Evolutionary conservation across 2,329 filamentous ascomycete genomes (phyloP).

Genomic region (Cercospora zeae-maydis): DNA sequence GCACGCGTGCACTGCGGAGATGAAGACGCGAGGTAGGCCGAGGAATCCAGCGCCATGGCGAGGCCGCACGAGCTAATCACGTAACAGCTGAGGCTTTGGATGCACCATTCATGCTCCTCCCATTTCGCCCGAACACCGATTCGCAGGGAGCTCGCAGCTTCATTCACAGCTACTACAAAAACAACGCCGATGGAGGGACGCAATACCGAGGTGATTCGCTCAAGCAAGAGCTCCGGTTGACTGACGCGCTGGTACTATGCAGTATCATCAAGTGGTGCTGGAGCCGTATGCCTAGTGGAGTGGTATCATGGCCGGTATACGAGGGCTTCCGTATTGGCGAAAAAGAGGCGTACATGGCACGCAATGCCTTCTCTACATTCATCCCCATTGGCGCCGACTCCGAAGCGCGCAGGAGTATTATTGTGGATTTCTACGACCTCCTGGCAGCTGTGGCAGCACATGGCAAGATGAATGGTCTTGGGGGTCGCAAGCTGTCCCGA

Average conservation of each 20-base stretch:
- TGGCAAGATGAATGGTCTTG: conserved; percentile 87
- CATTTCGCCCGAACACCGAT: conserved; percentile 85
- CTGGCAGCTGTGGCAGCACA: conserved; percentile 87
- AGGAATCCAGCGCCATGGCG: not conserved
- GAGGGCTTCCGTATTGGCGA: conserved; percentile 94
- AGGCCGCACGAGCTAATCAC: conserved; percentile 13
- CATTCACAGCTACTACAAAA: conserved; percentile 85
- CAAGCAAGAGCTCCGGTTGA: conserved; percentile 82
- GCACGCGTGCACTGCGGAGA: conserved; percentile 77
- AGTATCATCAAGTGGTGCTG: conserved; percentile 98
- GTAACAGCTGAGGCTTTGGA: conserved; percentile 64
- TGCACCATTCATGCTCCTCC: conserved; percentile 85
- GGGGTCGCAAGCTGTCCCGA: conserved; percentile 87
- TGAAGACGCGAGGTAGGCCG: conserved; percentile 84
- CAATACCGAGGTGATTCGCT: conserved; percentile 65
- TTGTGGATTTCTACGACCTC: conserved; percentile 95
- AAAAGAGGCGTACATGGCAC: conserved; percentile 84
- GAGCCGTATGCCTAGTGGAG: conserved; percentile 83
- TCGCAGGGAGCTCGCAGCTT: conserved; percentile 89
- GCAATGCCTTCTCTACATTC: conserved; percentile 93
- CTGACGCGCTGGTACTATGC: conserved; percentile 90
- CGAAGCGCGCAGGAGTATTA: conserved; percentile 77
- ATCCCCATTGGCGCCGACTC: conserved; percentile 92
- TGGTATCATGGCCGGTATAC: conserved; percentile 96
- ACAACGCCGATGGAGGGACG: conserved; percentile 56